Conservation (phyloP, 495 filamentous ascomycete genomes). For the Penicillium waksmanii region DNA sequence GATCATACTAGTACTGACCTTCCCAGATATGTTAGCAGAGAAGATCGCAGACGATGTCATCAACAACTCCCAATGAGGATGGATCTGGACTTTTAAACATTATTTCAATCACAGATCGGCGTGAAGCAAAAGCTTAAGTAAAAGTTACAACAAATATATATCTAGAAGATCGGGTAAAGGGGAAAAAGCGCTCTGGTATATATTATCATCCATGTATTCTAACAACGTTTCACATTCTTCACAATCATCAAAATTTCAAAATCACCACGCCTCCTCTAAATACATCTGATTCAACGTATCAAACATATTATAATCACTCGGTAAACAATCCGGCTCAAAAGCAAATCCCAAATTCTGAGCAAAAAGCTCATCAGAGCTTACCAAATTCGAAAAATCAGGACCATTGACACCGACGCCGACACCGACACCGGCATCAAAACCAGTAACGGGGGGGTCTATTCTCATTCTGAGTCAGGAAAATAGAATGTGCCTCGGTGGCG, state of each 20-base stretch:
- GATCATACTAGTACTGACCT: slow-evolving; percentile 13
- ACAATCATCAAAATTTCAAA: too few species aligned
- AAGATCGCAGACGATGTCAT: slow-evolving; percentile 63
- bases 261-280: slow-evolving; percentile 30
- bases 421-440: background rate
- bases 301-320: slow-evolving; percentile 36
- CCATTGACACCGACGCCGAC: background rate
- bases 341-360: slow-evolving; percentile 29
- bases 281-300: slow-evolving; percentile 34
- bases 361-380: slow-evolving; percentile 23
- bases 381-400: background rate
- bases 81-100: background rate
- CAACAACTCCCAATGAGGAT: background rate
- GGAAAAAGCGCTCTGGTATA: background rate
- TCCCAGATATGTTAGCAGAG: slow-evolving; percentile 58
- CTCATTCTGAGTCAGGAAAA: slow-evolving; percentile 1
- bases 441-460: background rate
- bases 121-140: background rate
- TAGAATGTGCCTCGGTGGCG: background rate
- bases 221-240: background rate
- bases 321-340: slow-evolving; percentile 28
- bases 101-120: background rate
- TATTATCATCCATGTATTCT: background rate
- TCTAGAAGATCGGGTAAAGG: background rate
- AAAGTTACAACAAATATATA: background rate